Percentiles rank a stretch among this genome's conserved stretches.
These are phyloP conservation scores for Backusella liffmaniae DNA, from an alignment of 192 early-diverging fungal genomes.

Conservation along the genomic window DNA sequence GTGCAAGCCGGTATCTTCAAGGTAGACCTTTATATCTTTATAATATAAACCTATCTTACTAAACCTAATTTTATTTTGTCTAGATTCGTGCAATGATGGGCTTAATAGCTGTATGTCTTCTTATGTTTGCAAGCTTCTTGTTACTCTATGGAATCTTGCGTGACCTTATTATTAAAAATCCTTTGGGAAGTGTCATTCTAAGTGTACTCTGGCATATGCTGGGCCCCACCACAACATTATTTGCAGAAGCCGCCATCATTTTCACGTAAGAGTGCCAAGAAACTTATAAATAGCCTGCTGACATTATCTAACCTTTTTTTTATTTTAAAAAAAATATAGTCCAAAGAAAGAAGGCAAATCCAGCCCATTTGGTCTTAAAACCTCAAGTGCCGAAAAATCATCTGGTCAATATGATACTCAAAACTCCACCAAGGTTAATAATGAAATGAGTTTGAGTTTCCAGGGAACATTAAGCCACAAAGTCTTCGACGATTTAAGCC, in stretches of 20 bases:
- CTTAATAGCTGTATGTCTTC: constrained; percentile 21
- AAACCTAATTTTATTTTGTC: neutral
- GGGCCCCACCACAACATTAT: constrained; percentile 15
- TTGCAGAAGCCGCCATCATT: constrained; percentile 25
- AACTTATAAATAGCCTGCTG: neutral
- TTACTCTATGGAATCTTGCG: constrained; percentile 37
- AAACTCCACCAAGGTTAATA: neutral
- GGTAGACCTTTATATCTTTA: neutral
- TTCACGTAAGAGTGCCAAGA: constrained; percentile 15
- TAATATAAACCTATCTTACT: neutral
- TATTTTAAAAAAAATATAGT: constrained; percentile 2
- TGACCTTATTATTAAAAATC: constrained; percentile 17
- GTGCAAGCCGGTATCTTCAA: constrained; percentile 27
- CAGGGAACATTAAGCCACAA: constrained; percentile 14
- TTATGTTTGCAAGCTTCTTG: constrained; percentile 25
- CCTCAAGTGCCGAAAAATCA: constrained; percentile 8
- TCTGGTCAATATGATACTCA: neutral
- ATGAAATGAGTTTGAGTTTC: neutral
- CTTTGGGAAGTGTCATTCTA: constrained; percentile 15
- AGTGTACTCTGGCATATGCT: constrained; percentile 29
- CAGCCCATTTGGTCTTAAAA: constrained; percentile 11
- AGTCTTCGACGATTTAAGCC: constrained; percentile 11
- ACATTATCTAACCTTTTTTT: neutral
- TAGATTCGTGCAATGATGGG: constrained; percentile 23
- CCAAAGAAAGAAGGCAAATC: constrained; percentile 2